Evolutionary conservation across 148 eudicot genomes (phyloP).

Genomic region (Chenopodium berlandieri): DNA sequence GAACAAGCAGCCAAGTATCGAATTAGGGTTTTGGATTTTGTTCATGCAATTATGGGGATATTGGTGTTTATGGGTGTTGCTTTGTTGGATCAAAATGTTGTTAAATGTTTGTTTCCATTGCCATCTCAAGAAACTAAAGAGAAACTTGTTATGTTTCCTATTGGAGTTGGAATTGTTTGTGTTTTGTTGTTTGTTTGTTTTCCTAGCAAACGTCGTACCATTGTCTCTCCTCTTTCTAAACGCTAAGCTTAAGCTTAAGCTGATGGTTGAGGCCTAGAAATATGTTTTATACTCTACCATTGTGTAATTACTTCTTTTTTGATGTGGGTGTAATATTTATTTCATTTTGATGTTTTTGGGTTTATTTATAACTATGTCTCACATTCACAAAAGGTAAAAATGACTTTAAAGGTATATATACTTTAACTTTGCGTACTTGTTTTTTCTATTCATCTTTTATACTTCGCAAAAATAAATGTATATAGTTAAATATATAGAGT

Average conservation of each 20-base stretch:
- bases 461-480: too few species aligned
- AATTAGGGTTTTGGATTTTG: constrained; percentile 47
- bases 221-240: constrained; percentile 59
- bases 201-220: constrained; percentile 62
- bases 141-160: constrained; percentile 44
- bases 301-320: too few species aligned
- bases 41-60: constrained; percentile 58
- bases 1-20: constrained; percentile 42
- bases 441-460: too few species aligned
- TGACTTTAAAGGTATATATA: too few species aligned
- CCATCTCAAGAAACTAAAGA: constrained; percentile 48
- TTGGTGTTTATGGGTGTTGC: constrained; percentile 51
- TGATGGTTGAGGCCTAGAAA: too few species aligned
- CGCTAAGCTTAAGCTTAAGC: constrained; percentile 8
- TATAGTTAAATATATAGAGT: too few species aligned
- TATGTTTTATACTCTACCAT: too few species aligned
- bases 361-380: too few species aligned
- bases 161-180: constrained; percentile 57
- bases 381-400: too few species aligned
- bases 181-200: constrained; percentile 58
- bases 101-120: constrained; percentile 59
- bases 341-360: too few species aligned
- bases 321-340: too few species aligned
- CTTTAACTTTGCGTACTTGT: too few species aligned
- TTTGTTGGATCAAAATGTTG: constrained; percentile 59